Evolutionary conservation across 495 filamentous ascomycete species (phyloP), one percentile per base, ranked within the genome.

Genomic region (Daldinia vernicosa): DNA sequence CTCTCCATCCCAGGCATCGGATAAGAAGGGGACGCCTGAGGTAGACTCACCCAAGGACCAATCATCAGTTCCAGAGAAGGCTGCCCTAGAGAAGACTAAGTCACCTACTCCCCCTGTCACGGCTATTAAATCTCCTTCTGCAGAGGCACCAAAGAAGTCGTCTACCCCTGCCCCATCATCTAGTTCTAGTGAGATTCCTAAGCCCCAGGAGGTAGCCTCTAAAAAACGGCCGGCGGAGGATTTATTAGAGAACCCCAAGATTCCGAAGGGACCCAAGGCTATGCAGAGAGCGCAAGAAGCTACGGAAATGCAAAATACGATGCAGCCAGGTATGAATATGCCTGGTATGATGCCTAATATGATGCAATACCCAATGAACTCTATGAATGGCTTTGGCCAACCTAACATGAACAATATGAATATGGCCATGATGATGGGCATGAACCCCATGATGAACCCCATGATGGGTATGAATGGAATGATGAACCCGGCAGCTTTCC

Each of bases 181-280:
- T 52, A 74, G 76, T 52, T 60, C 76, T 58, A 80, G 80, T 60
- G 74, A 74, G 33, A 71, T 79, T n/a, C 76, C 77, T 24, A 84
- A 82, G 28, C 78, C 81, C 66, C 69, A 77, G n/a, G 72, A 75
- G 14, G 70, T 78, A 24, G 59, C 57, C 45, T 82, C 85, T 17
- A 94, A 90, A 80, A 98, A 97, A 82, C 89, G 95, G 15, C 85
- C 90, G 11, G 93, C 93, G 37, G 92, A 97, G 47, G 90, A 93
- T 45, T 81, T 89, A 2, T 80, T 90, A 26, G 83, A 85, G 50
- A 91, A 90, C 72, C 84, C 87, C 35, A 89, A 88, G 74, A 87
- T 87, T 57, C 86, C 89, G 35, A 88, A 89, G 54, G 84, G 80
- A 17, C 86, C 86, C 2, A 87, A 87, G 70, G 86, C 85, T 11